Base-by-base conservation (phyloP, 192 early-diverging fungal genomes). In the Coemansia sp. region DNA sequence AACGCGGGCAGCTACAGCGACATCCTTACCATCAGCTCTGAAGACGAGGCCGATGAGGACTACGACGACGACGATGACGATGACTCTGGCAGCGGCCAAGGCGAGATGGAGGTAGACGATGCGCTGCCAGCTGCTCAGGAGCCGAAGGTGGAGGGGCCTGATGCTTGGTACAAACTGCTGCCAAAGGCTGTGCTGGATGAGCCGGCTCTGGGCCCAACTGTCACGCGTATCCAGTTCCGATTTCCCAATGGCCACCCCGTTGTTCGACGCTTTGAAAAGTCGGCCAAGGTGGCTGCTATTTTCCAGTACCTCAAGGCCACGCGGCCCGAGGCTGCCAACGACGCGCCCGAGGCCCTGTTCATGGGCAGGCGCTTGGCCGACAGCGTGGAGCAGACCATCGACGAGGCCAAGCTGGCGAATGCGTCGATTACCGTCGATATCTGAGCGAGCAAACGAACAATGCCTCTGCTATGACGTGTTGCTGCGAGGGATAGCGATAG, bases 301-400 rank as follows among this genome's bases (percentile, higher is more conserved):
- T 96, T 96, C 84, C 89, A 94, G 72, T 96, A 82, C 55, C 77
- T 97, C 72, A 96, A 94, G 71, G 77, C 86, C 13, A 76, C 85
- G 48, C 82, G 88, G 13, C 84, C 90, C 33, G 85, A 90, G 47
- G 88, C 89, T 0, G 52, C 76, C 33, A 70, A 66, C 7, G 82
- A 89, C 23, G 67, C 87, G 33, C 80, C 86, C 42, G 85, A 91
- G 77, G 76, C 93, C 43, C 78, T 86, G 59, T 92, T 88, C 59
- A 87, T 87, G 65, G 82, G 91, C 47, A 77, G 84, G 48, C 86
- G 86, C 25, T 73, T 97, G 45, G 72, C 90, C 33, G 86, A 86
- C 60, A 69, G 83, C 36, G 14, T 91, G 6, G 86, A 86, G 48
- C 86, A 88, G 76, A 86, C 91, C 7, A 87, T 97, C 36, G 83